These are phyloP conservation scores for Aspergillus sclerotioniger DNA, from an alignment of 495 filamentous ascomycete genomes.

Conservation along the genomic window DNA sequence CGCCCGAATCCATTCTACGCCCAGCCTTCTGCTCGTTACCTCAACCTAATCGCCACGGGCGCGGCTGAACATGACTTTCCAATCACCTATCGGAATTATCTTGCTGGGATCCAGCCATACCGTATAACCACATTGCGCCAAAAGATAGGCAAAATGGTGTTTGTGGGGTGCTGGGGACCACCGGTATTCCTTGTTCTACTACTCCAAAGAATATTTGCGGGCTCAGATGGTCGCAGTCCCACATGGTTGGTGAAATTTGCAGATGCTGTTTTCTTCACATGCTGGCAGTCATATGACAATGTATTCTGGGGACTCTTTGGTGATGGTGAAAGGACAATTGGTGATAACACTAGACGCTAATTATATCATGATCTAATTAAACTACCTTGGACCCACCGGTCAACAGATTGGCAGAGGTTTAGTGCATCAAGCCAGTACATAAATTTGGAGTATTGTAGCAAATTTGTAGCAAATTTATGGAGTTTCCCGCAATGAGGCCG, in stretches of 20 bases:
- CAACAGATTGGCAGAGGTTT: neutral
- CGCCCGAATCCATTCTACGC: constrained; percentile 67
- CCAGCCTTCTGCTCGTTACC: constrained; percentile 80
- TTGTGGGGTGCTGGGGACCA: constrained; percentile 61
- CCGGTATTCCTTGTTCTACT: constrained; percentile 48
- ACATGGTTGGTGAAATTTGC: constrained; percentile 57
- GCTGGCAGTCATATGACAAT: constrained; percentile 77
- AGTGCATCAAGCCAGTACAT: neutral
- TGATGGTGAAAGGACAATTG: constrained; percentile 78
- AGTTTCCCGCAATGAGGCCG: neutral
- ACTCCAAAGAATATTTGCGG: constrained; percentile 49
- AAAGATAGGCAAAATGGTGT: constrained; percentile 58
- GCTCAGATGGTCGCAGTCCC: constrained; percentile 64
- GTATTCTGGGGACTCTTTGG: constrained; percentile 70
- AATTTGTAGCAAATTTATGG: neutral
- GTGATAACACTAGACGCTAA: neutral
- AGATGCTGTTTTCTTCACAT: constrained; percentile 45
- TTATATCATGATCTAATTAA: neutral
- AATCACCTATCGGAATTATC: constrained; percentile 65
- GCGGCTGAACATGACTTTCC: constrained; percentile 77
- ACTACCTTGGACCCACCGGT: neutral
- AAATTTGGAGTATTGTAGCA: neutral
- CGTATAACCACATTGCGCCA: constrained; percentile 65
- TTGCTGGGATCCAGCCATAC: constrained; percentile 65
- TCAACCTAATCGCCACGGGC: constrained; percentile 72